A percentile compares a stretch with the other conserved stretches of the same genome.
phyloP scores from a whole-genome alignment of 2,329 filamentous ascomycete genomes.

The Aureobasidium sp. region DNA sequence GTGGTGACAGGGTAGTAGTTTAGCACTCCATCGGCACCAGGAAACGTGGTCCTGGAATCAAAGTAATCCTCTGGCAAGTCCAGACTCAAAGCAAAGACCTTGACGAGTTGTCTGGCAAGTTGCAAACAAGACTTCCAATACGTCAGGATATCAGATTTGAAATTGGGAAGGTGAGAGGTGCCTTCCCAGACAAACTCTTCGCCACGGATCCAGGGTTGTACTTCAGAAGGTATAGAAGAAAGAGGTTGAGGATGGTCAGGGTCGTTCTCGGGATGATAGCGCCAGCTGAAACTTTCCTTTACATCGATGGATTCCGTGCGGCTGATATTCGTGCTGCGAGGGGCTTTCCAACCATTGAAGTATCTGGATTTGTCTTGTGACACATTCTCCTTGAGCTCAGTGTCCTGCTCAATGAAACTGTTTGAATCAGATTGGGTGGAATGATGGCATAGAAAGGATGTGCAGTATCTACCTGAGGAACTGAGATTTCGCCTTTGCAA shows the following conservation, averaged over 20 bases:
- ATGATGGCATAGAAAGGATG: neutral
- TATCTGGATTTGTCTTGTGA: conserved; percentile 31
- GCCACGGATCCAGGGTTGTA: conserved; percentile 22
- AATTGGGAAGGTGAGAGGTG: conserved; percentile 42
- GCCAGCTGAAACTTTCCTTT: conserved; percentile 32
- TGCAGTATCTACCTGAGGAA: neutral
- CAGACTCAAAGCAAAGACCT: conserved; percentile 37
- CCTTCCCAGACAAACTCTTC: conserved; percentile 50
- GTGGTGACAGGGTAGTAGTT: conserved; percentile 10
- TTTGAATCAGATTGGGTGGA: neutral
- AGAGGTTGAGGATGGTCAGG: conserved; percentile 30
- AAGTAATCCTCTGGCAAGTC: conserved; percentile 36
- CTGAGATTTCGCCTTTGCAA: conserved; percentile 16
- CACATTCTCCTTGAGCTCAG: conserved; percentile 36
- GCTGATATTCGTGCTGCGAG: neutral
- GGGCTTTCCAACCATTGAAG: conserved; percentile 41
- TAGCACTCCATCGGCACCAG: conserved; percentile 27
- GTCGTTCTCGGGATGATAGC: conserved; percentile 49
- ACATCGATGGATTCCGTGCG: conserved; percentile 29
- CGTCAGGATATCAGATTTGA: conserved; percentile 48
- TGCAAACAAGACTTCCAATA: neutral
- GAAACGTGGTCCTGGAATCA: conserved; percentile 23
- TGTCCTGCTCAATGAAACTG: conserved; percentile 44
- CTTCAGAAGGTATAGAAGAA: conserved; percentile 36
- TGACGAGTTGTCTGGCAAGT: conserved; percentile 33